Percentiles rank a stretch among this genome's conserved stretches.
Evolutionary conservation across 306 rosid genomes (phyloP).

Genomic region (Trichosanthes truncata): DNA sequence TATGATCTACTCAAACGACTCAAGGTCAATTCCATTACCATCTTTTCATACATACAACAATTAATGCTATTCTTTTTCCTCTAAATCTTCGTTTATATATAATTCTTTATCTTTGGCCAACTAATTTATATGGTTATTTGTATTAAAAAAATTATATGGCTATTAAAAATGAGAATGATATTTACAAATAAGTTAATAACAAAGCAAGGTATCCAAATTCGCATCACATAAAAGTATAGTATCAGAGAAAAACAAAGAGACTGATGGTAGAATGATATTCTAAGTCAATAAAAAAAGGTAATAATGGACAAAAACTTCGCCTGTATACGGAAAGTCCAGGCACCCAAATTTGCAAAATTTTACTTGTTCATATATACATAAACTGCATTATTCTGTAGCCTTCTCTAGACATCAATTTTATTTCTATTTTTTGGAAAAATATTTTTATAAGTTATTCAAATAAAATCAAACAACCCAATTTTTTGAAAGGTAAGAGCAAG

Average conservation of each 20-base stretch:
- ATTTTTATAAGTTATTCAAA: not conserved
- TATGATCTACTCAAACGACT: slow-evolving; percentile 88
- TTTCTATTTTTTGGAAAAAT: not conserved
- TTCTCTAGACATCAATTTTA: not conserved
- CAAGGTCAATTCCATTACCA: slow-evolving; percentile 40
- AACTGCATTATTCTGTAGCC: not conserved
- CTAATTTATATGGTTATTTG: not conserved
- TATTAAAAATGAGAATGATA: not conserved
- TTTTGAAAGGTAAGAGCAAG: not conserved
- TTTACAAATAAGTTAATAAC: not conserved
- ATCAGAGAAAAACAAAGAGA: not conserved
- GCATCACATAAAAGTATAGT: not conserved
- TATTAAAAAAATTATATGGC: not conserved
- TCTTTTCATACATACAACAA: not conserved
- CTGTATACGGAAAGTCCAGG: not conserved
- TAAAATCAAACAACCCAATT: not conserved
- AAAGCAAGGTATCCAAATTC: not conserved
- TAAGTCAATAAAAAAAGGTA: not conserved
- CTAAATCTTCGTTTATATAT: not conserved
- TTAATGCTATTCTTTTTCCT: not conserved
- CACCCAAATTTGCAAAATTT: not conserved
- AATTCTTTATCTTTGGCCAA: not conserved
- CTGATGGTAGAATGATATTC: not conserved
- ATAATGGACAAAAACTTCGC: not conserved
- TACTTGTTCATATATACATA: not conserved